Percentiles rank a stretch among this genome's conserved stretches.
phyloP scores from a whole-genome alignment of 2,329 filamentous ascomycete species.

The Alternaria triticimaculans region DNA sequence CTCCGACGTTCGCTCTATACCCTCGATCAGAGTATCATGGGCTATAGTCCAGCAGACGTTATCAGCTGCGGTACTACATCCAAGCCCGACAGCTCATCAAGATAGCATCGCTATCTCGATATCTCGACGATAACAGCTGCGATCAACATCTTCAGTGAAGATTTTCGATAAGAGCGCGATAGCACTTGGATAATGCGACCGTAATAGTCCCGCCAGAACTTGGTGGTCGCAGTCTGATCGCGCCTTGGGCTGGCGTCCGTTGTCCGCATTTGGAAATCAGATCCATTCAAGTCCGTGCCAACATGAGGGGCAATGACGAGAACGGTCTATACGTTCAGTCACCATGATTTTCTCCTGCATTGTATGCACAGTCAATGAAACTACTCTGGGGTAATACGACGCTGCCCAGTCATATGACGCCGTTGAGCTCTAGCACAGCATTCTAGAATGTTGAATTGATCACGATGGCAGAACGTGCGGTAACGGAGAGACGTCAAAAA shows the following conservation, averaged over 20 bases:
- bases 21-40: background rate
- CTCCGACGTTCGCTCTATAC: background rate
- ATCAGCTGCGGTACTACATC: background rate
- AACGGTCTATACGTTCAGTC: constrained; percentile 28
- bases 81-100: background rate
- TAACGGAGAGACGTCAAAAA: constrained; percentile 12
- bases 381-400: constrained; percentile 9
- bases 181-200: constrained; percentile 17
- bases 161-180: constrained; percentile 22
- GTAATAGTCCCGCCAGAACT: constrained; percentile 15
- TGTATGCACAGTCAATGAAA: constrained; percentile 18
- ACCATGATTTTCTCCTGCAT: constrained; percentile 27
- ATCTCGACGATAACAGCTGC: constrained; percentile 3
- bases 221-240: constrained; percentile 25
- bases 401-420: constrained; percentile 13
- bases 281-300: constrained; percentile 39
- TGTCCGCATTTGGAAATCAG: constrained; percentile 39
- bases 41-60: background rate
- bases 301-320: constrained; percentile 34
- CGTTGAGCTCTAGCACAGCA: constrained; percentile 8
- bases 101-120: constrained; percentile 9
- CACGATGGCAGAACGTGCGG: constrained; percentile 30
- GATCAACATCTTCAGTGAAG: constrained; percentile 7
- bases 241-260: constrained; percentile 27
- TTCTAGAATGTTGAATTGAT: constrained; percentile 21